Evolutionary conservation across 2,329 filamentous ascomycete species (phyloP).

Genomic region (Trichothecium roseum): DNA sequence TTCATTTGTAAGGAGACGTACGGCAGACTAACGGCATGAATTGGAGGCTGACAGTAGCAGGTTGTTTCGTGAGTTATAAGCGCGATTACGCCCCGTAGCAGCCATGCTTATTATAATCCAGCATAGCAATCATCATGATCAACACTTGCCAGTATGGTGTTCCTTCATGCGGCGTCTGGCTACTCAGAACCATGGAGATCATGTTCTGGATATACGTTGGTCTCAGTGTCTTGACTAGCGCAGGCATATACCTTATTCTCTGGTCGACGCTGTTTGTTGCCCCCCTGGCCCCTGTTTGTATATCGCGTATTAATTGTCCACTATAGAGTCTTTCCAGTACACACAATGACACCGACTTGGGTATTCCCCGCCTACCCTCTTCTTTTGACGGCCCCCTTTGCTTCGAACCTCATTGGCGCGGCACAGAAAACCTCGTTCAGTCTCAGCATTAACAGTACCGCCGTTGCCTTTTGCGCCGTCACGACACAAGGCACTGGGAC

Average conservation of each 20-base stretch:
- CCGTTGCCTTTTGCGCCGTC: conserved; percentile 37
- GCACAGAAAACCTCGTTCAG: conserved; percentile 15
- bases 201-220: conserved; percentile 67
- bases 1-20: conserved; percentile 38
- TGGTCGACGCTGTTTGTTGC: conserved; percentile 46
- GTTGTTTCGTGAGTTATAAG: conserved; percentile 29
- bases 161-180: conserved; percentile 50
- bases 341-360: conserved; percentile 81
- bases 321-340: conserved; percentile 49
- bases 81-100: conserved; percentile 28
- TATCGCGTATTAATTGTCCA: not conserved
- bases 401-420: conserved; percentile 42
- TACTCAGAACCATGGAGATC: conserved; percentile 47
- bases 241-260: conserved; percentile 64
- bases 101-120: conserved; percentile 38
- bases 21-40: conserved; percentile 3
- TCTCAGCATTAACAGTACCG: conserved; percentile 26
- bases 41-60: conserved; percentile 13
- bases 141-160: conserved; percentile 71
- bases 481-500: conserved; percentile 45
- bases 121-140: conserved; percentile 65
- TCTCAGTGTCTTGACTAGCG: conserved; percentile 56
- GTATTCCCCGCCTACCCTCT: conserved; percentile 80
- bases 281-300: not conserved
- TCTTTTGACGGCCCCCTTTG: conserved; percentile 66